These are phyloP conservation scores for Botrytis hyacinthi DNA, from an alignment of 2,329 filamentous ascomycete genomes.

Conservation along the genomic window DNA sequence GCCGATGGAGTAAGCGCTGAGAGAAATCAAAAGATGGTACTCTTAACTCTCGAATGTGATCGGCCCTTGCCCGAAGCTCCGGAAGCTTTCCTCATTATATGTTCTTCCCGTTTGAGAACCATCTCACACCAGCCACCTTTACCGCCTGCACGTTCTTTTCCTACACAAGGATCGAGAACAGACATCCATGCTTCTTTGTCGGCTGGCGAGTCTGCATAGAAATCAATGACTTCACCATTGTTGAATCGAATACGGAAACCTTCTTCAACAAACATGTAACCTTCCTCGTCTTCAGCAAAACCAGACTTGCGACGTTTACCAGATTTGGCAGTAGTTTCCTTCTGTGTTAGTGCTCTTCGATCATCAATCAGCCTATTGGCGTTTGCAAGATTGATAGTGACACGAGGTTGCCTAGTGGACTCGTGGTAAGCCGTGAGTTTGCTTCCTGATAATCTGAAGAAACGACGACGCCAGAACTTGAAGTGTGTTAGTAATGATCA, in stretches of 20 bases:
- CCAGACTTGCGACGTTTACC: conserved; percentile 86
- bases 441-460: conserved; percentile 88
- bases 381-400: conserved; percentile 94
- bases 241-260: conserved; percentile 98
- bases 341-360: conserved; percentile 76
- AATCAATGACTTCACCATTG: conserved; percentile 89
- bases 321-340: conserved; percentile 72
- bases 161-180: conserved; percentile 69
- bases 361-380: conserved; percentile 93
- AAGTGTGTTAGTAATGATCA: conserved; percentile 41
- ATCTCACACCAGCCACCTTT: conserved; percentile 66
- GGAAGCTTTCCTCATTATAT: conserved; percentile 30
- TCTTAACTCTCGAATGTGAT: conserved; percentile 37
- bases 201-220: conserved; percentile 77
- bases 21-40: conserved; percentile 26
- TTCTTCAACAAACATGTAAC: conserved; percentile 99
- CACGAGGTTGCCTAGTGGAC: conserved; percentile 88
- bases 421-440: conserved; percentile 97
- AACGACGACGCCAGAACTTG: conserved; percentile 95
- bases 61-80: conserved; percentile 30
- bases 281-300: conserved; percentile 97
- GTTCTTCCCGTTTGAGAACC: conserved; percentile 60
- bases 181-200: conserved; percentile 97
- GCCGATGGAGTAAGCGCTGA: neutral
- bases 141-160: conserved; percentile 48